These are phyloP conservation scores for Gyromitra esculenta DNA, from an alignment of 2,329 filamentous ascomycete species.

Conservation along the genomic window DNA sequence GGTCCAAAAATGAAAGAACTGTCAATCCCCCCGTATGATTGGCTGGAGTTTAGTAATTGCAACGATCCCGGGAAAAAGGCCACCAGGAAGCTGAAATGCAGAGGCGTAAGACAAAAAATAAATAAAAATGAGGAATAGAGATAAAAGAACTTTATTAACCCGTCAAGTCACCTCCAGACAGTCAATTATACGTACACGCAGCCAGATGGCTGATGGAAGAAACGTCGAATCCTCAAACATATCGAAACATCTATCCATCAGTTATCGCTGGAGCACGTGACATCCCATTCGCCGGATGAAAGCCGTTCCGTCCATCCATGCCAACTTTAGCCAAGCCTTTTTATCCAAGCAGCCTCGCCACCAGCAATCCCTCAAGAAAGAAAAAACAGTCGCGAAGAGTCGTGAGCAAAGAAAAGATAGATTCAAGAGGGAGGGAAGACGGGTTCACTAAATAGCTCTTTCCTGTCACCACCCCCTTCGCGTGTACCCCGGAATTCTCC, in stretches of 20 bases:
- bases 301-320: neutral
- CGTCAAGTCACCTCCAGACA: neutral
- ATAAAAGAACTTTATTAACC: neutral
- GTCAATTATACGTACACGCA: conserved; percentile 5
- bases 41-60: neutral
- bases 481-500: conserved; percentile 25
- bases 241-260: neutral
- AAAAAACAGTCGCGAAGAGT: neutral
- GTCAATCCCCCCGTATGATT: neutral
- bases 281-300: neutral
- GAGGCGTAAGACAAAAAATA: neutral
- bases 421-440: conserved; percentile 1
- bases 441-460: conserved; percentile 35
- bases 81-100: neutral
- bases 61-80: neutral
- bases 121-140: neutral
- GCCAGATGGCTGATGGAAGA: neutral
- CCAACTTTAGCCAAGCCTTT: neutral
- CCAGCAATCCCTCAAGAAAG: neutral
- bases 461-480: neutral
- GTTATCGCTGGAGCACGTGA: neutral
- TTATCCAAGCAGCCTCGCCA: neutral
- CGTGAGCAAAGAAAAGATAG: neutral
- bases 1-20: neutral
- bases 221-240: neutral